Base-by-base conservation (phyloP, 768 basidiomycete species). In the Kwoniella sp. region DNA sequence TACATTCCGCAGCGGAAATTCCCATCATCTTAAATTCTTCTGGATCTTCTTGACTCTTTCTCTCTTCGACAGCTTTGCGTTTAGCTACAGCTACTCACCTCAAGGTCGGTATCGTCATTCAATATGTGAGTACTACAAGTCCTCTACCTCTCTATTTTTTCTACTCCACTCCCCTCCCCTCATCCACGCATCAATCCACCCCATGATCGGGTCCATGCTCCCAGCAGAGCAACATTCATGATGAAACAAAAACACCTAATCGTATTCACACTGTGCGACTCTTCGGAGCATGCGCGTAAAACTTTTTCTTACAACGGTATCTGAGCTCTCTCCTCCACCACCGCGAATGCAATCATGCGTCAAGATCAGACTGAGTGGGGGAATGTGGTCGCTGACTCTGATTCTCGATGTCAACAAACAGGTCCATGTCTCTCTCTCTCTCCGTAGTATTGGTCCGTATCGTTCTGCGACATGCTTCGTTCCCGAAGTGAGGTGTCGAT, bases 221-320 rank as follows among this genome's bases (percentile, higher is more conserved):
- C n/a, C n/a, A n/a, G n/a, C n/a, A n/a, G n/a, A n/a, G n/a, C n/a
- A n/a, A n/a, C n/a, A n/a, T n/a, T n/a, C n/a, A n/a, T n/a, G 73
- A 74, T 60, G 73, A 74, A 66, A 72, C 72, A 67, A 62, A 73
- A 48, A 59, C 64, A 65, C 64, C 76, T 77, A 77, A 77, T 77
- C 76, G 69, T 77, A 77, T 77, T 77, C 76, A 77, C 76, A 77
- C 76, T 77, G 71, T 74, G 76, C 64, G 54, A 77, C 67, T 68
- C 69, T 68, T 58, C 55, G 63, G 69, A 67, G 71, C 60, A 73
- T 73, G 72, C 72, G 76, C 69, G 51, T 64, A 72, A 64, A 60
- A 71, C 63, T 49, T 58, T 58, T 67, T 48, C 76, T 44, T 67
- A 51, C 76, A 77, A 77, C 76, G 76, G 76, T 77, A 77, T 74